phyloP scores from a whole-genome alignment of 306 rosid genomes.

The Fragaria ananassa region DNA sequence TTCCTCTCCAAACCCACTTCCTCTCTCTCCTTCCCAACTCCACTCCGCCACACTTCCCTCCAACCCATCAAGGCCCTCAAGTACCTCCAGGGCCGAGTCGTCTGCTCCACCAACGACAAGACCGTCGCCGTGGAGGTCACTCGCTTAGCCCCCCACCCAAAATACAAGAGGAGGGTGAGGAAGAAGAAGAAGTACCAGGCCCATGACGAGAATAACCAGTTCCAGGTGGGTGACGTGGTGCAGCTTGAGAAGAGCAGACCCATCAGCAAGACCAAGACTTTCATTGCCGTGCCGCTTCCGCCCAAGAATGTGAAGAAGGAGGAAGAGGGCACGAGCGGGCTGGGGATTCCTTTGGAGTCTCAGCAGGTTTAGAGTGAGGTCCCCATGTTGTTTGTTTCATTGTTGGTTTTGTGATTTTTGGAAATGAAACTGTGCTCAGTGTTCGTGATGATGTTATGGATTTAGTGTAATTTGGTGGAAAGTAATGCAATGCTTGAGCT shows the following conservation, averaged over 20 bases:
- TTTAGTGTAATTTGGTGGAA: constrained; percentile 27
- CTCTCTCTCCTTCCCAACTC: constrained; percentile 25
- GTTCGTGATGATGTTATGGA: neutral
- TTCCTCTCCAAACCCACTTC: constrained; percentile 47
- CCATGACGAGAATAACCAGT: constrained; percentile 81
- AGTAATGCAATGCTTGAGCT: constrained; percentile 9
- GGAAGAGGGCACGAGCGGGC: constrained; percentile 24
- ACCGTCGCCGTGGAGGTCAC: constrained; percentile 87
- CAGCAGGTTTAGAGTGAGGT: constrained; percentile 34
- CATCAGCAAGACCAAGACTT: constrained; percentile 86
- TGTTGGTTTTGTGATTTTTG: constrained; percentile 17
- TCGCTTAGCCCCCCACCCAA: constrained; percentile 77
- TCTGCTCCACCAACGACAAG: constrained; percentile 67
- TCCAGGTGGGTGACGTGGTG: constrained; percentile 78
- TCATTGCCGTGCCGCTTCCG: constrained; percentile 59
- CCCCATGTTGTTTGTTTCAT: constrained; percentile 13
- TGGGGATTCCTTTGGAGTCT: constrained; percentile 72
- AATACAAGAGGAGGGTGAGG: constrained; percentile 85
- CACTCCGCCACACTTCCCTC: constrained; percentile 32
- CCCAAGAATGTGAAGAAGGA: constrained; percentile 27
- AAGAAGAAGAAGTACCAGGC: constrained; percentile 97
- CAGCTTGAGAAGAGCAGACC: constrained; percentile 73
- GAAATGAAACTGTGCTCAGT: neutral
- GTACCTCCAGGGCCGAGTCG: constrained; percentile 72
- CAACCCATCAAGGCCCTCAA: constrained; percentile 64